These are phyloP conservation scores for Parachaetomium inaequale DNA, from an alignment of 495 filamentous ascomycete species.

Conservation along the genomic window DNA sequence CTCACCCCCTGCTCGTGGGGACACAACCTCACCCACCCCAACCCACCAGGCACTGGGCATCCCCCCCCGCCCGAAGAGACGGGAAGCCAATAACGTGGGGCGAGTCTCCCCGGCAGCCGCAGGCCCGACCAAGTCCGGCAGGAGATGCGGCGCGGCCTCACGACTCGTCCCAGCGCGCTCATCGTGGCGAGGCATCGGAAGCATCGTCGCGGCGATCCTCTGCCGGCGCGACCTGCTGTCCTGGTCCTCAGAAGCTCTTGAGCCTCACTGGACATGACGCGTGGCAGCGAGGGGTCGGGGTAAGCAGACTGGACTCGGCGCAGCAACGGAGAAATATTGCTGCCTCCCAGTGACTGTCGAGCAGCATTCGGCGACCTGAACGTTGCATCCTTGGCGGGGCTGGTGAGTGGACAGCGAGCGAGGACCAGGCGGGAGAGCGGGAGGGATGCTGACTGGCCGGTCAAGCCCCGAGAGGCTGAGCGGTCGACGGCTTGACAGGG, in stretches of 20 bases:
- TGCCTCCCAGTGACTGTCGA: background rate
- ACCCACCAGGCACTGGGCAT: constrained; percentile 12
- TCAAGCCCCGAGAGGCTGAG: constrained; percentile 1
- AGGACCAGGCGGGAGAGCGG: constrained; percentile 8
- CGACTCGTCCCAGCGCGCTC: background rate
- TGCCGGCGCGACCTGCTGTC: background rate
- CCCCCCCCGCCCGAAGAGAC: constrained; percentile 5
- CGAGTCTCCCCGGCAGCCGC: background rate
- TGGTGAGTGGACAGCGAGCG: constrained; percentile 8
- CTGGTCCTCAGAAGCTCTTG: background rate
- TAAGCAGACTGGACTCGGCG: constrained; percentile 9
- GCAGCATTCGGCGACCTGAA: constrained; percentile 7
- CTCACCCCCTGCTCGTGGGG: constrained; percentile 19
- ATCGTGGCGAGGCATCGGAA: background rate
- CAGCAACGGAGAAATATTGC: constrained; percentile 7
- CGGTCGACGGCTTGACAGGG: background rate
- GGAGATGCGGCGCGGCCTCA: background rate
- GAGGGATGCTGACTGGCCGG: background rate
- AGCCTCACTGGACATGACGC: constrained; percentile 6
- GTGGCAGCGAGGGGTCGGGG: constrained; percentile 6
- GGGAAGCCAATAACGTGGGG: constrained; percentile 10
- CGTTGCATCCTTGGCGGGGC: constrained; percentile 18
- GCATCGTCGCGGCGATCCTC: background rate
- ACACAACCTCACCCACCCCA: constrained; percentile 12
- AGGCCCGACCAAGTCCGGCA: constrained; percentile 4